Conservation (phyloP, 345 rosid species). For the Geranium rotundifolium region DNA sequence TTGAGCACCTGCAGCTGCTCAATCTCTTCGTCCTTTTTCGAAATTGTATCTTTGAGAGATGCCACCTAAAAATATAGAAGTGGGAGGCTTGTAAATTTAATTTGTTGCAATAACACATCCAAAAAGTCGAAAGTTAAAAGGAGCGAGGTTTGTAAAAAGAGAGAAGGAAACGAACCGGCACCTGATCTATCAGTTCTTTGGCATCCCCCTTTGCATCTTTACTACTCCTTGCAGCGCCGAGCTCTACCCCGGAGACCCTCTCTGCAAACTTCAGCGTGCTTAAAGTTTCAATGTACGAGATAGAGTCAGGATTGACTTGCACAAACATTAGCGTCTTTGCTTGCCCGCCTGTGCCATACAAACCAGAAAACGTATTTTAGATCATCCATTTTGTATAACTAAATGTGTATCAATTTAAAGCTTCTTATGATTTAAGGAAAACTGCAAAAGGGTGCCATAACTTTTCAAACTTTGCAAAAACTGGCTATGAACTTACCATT, state of each 20-base stretch:
- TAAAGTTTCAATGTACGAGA: conserved; percentile 58
- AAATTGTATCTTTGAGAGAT: conserved; percentile 69
- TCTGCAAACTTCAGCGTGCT: conserved; percentile 96
- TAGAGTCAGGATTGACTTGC: conserved; percentile 82
- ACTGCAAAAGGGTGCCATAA: too few species aligned
- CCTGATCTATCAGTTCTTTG: conserved; percentile 84
- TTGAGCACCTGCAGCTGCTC: conserved; percentile 55
- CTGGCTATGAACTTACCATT: too few species aligned
- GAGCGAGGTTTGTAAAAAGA: too few species aligned
- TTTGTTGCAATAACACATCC: not conserved
- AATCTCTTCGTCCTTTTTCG: conserved; percentile 78
- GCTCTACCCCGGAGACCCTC: conserved; percentile 89
- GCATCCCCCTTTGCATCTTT: conserved; percentile 70
- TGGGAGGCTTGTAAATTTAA: not conserved
- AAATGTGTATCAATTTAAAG: not conserved
- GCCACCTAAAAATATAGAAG: conserved; percentile 31
- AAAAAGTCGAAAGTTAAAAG: too few species aligned
- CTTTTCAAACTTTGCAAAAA: too few species aligned
- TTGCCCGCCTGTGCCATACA: conserved; percentile 52
- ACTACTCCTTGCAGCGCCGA: conserved; percentile 81
- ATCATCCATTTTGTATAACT: not conserved
- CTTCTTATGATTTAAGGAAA: not conserved
- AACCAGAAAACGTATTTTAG: too few species aligned
- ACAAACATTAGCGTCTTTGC: conserved; percentile 97
- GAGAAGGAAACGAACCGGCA: conserved; percentile 4